Evolutionary conservation across 805 yeast genomes (phyloP), one percentile per base, ranked within the genome.

Genomic region (Vanderwaltozyma yarrowii): DNA sequence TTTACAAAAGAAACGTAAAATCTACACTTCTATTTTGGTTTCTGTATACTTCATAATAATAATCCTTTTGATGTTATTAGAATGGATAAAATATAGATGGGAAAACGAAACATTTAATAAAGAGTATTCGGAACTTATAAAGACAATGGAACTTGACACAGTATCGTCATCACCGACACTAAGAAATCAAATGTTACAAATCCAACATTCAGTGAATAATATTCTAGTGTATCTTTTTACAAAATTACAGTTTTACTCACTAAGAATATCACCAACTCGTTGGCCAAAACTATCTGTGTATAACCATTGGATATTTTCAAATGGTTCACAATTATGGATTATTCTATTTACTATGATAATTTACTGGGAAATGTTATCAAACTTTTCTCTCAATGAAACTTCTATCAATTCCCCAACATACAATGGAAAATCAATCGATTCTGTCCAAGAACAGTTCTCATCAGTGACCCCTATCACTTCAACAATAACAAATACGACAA

Each of bases 221-320:
- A 30, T 30, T 9, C 9, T 30, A 4, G 17, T 16, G 4, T 17
- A 30, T 17, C 13, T 17, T 13, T 17, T 16, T 7, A 12, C 32
- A 9, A 7, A 7, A 17, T 30, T 30, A 7, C n/a, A 17, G 17
- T 9, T 6, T 7, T 5, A 17, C 4, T 14, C 10, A 5, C 14
- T 27, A 16, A 4, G 14, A 4, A 5, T 27, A 5, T n/a, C 16
- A 5, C 12, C 5, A 6, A 12, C 4, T 14, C 7, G 5, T 5
- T 14, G 17, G 17, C 4, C 6, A 16, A 30, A 16, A 10, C 13
- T 17, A 7, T 4, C 3, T 11, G 6, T 7, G 8, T 30, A 7
- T 17, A 17, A n/a, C 18, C 12, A 33, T 39, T 47, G 51, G 51
- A 37, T 47, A 12, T 35, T 37, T 26, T 33, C 45, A 11, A 41